These are phyloP conservation scores for Cymbopogon citratus DNA, from an alignment of 176 grass and related monocot species.

Conservation along the genomic window DNA sequence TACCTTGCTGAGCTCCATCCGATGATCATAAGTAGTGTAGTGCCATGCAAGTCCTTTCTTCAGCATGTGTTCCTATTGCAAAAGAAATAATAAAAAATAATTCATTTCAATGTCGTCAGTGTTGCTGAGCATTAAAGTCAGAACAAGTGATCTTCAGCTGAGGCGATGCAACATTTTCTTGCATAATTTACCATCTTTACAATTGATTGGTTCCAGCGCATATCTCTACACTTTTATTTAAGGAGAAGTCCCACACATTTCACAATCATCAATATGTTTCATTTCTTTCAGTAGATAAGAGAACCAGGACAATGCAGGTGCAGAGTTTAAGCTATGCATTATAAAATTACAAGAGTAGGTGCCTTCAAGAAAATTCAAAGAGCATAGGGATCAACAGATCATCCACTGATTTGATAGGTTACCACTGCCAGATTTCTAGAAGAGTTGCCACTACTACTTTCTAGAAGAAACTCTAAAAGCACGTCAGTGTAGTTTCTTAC, in stretches of 20 bases:
- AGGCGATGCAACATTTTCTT: neutral
- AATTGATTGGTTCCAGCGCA: neutral
- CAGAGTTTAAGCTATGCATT: neutral
- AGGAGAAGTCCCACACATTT: neutral
- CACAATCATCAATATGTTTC: neutral
- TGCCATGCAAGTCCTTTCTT: constrained; percentile 88
- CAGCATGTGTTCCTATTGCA: constrained; percentile 62
- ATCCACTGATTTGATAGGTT: neutral
- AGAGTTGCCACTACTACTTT: neutral
- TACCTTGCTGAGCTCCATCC: constrained; percentile 51
- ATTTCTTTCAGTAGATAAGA: neutral
- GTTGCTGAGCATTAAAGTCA: neutral
- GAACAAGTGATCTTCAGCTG: neutral
- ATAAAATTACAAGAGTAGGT: neutral
- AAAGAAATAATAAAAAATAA: neutral
- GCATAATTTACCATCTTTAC: neutral
- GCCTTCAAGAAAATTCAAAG: neutral
- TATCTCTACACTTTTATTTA: neutral
- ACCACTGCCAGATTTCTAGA: neutral
- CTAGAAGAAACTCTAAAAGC: neutral
- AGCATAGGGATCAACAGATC: neutral
- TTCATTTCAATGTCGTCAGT: neutral
- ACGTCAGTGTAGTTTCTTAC: constrained; percentile 29
- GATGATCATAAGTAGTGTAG: constrained; percentile 60
- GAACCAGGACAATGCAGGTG: neutral